Evolutionary conservation across 2,329 filamentous ascomycete species (phyloP).

Genomic region (Fusarium aywerte): DNA sequence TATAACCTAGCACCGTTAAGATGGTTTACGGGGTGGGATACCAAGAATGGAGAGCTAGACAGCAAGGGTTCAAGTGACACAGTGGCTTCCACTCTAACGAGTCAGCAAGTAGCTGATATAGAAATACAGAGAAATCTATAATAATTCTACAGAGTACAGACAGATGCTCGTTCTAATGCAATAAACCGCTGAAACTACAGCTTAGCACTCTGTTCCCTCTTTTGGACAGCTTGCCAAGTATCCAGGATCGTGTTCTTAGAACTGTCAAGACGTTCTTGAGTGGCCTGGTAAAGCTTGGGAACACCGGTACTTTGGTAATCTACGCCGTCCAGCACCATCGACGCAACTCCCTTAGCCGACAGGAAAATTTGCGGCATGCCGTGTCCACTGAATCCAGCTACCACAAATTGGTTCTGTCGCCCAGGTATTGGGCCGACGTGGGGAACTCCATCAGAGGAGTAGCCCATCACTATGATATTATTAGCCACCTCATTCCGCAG

Average conservation of each 20-base stretch:
- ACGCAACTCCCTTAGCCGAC: constrained; percentile 1
- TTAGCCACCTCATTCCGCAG: not conserved
- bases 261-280: not conserved
- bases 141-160: not conserved
- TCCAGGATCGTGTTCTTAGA: not conserved
- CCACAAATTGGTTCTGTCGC: not conserved
- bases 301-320: not conserved
- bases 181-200: not conserved
- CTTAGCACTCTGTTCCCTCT: not conserved
- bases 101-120: no score
- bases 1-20: no score
- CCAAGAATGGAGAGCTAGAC: no score
- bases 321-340: not conserved
- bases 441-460: constrained; percentile 55
- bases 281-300: not conserved
- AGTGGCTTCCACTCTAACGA: no score
- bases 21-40: no score
- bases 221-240: not conserved
- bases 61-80: no score
- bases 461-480: constrained; percentile 52
- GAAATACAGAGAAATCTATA: no score
- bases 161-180: not conserved
- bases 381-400: constrained; percentile 44
- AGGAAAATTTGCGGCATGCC: constrained; percentile 58
- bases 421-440: constrained; percentile 58